Percentiles rank a stretch among this genome's conserved stretches.
Evolutionary conservation across 495 filamentous ascomycete genomes (phyloP).

Genomic region (Xylaria curta): DNA sequence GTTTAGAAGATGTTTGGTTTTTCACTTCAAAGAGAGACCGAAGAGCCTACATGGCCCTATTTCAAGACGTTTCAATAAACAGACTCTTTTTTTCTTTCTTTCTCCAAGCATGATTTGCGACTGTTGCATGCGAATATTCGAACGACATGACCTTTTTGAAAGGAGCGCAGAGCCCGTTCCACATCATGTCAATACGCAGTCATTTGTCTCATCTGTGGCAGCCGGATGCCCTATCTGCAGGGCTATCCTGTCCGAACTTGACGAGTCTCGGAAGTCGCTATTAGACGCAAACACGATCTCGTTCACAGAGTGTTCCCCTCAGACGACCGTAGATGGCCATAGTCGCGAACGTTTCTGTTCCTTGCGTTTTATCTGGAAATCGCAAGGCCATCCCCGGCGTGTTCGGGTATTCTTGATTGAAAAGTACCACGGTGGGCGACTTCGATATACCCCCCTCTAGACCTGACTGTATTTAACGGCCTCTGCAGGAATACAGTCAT

Average conservation of each 20-base stretch:
- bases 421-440: background rate
- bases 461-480: background rate
- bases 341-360: background rate
- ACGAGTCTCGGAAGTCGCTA: background rate
- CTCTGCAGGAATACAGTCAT: background rate
- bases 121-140: background rate
- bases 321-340: background rate
- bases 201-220: background rate
- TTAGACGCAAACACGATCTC: background rate
- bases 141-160: background rate
- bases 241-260: constrained; percentile 6
- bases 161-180: background rate
- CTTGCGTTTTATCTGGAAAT: background rate
- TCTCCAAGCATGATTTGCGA: constrained; percentile 3
- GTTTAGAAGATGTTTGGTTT: too few species aligned
- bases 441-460: background rate
- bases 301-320: background rate
- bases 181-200: constrained; percentile 11
- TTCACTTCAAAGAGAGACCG: too few species aligned
- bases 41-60: too few species aligned
- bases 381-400: background rate
- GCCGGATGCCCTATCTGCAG: constrained; percentile 8
- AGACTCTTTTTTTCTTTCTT: background rate
- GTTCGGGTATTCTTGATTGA: background rate
- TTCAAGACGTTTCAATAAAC: too few species aligned